Conservation (phyloP, 169 alveolate species). For the Plasmodium gonderi region DNA sequence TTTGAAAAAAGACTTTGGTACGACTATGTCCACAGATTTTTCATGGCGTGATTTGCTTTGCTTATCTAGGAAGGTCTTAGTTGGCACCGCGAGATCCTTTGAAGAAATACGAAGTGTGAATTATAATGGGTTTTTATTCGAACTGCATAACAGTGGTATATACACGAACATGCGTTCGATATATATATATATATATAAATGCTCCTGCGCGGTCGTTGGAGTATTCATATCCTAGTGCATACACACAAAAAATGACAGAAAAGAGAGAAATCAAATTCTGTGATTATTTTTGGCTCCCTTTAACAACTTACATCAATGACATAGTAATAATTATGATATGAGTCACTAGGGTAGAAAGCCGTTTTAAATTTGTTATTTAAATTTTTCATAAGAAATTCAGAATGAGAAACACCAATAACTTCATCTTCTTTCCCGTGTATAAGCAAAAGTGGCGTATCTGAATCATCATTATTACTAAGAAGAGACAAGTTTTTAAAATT, state of each 20-base stretch:
- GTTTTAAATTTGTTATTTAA: slow-evolving; percentile 78
- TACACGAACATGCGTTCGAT: neutral
- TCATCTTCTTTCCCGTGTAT: slow-evolving; percentile 89
- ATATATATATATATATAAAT: no score
- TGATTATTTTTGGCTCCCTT: neutral
- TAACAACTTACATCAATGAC: slow-evolving; percentile 78
- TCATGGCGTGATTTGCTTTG: slow-evolving; percentile 39
- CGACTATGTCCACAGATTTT: slow-evolving; percentile 7
- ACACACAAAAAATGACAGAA: neutral
- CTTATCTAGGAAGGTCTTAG: slow-evolving; percentile 27
- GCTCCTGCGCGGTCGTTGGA: no score
- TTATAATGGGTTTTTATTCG: neutral
- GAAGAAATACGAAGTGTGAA: neutral
- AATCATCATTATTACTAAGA: slow-evolving; percentile 56
- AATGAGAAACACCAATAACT: slow-evolving; percentile 85
- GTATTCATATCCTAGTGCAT: no score
- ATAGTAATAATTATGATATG: slow-evolving; percentile 82
- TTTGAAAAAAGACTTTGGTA: slow-evolving; percentile 13
- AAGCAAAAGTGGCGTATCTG: slow-evolving; percentile 83
- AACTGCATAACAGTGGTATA: neutral
- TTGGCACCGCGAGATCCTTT: slow-evolving; percentile 62
- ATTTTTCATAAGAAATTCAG: slow-evolving; percentile 83
- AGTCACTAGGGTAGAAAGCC: slow-evolving; percentile 81
- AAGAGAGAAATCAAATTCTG: neutral
- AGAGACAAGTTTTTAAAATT: slow-evolving; percentile 42